phyloP scores from a whole-genome alignment of 352 stramenopile species.

The Phytophthora meadii region DNA sequence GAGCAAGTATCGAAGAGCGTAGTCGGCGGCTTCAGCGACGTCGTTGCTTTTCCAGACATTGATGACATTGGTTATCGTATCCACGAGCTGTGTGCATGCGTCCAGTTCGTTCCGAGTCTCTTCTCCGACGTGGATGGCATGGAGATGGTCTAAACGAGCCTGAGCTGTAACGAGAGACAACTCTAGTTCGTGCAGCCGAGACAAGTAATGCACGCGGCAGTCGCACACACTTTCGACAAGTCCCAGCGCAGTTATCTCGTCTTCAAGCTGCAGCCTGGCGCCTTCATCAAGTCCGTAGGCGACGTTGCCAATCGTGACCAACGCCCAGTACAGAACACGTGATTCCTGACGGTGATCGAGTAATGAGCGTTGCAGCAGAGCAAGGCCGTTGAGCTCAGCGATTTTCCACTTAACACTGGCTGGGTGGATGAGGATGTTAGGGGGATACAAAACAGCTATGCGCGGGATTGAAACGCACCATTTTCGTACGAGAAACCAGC shows the following conservation, averaged over 20 bases:
- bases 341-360: constrained; percentile 42
- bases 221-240: constrained; percentile 55
- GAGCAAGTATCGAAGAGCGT: constrained; percentile 69
- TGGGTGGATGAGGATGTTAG: constrained; percentile 5
- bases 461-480: constrained; percentile 36
- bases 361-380: constrained; percentile 49
- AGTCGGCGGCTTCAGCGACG: constrained; percentile 61
- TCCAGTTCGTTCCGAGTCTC: constrained; percentile 79
- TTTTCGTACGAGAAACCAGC: constrained; percentile 63
- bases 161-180: constrained; percentile 42
- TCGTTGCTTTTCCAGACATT: constrained; percentile 52
- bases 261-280: constrained; percentile 26
- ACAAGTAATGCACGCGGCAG: constrained; percentile 54
- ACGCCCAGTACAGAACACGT: constrained; percentile 62
- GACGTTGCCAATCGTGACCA: constrained; percentile 63
- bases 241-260: constrained; percentile 27
- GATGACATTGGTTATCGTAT: constrained; percentile 46
- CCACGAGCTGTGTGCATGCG: constrained; percentile 46
- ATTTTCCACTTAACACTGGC: constrained; percentile 50
- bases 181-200: constrained; percentile 54
- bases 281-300: constrained; percentile 44
- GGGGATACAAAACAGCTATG: not conserved
- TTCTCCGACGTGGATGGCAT: constrained; percentile 63
- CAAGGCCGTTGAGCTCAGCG: constrained; percentile 42
- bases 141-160: constrained; percentile 41